A percentile compares a stretch with the other conserved stretches of the same genome.
Conservation (phyloP, 768 basidiomycete species). For the Lyophyllum atratum region DNA sequence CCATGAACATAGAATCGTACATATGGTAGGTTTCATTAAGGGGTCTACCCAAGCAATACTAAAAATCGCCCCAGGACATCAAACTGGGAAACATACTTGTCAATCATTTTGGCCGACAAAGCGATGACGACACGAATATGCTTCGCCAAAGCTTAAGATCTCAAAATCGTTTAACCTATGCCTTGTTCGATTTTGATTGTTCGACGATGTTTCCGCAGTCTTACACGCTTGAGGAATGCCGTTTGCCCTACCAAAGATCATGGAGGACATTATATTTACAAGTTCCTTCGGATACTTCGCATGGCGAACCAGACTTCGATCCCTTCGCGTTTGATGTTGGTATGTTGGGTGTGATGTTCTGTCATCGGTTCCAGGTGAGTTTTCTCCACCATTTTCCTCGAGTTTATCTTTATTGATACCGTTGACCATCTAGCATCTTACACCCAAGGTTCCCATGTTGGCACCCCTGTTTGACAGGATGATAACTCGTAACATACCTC, state of each 20-base stretch:
- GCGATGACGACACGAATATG: background rate
- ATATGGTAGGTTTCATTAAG: background rate
- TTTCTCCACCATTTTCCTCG: background rate
- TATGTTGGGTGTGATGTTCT: conserved; percentile 15
- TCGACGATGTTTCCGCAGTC: conserved; percentile 6
- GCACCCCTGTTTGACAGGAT: no score
- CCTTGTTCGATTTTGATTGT: conserved; percentile 5
- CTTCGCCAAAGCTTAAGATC: background rate
- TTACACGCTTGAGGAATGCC: no score
- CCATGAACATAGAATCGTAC: background rate
- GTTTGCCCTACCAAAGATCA: no score
- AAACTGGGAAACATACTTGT: background rate
- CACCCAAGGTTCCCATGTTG: conserved; percentile 7
- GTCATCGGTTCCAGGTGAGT: conserved; percentile 14
- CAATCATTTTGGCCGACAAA: background rate
- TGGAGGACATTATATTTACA: no score
- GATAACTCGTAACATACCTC: no score
- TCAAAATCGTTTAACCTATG: conserved; percentile 1
- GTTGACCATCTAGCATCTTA: background rate
- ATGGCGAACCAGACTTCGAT: no score
- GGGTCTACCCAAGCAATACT: background rate
- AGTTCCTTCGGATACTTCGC: no score
- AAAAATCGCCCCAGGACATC: background rate
- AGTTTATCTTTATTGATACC: background rate
- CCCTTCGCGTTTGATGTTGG: conserved; percentile 26